Base-by-base conservation (phyloP, 179 eudicot genomes). In the Carnegiea gigantea region DNA sequence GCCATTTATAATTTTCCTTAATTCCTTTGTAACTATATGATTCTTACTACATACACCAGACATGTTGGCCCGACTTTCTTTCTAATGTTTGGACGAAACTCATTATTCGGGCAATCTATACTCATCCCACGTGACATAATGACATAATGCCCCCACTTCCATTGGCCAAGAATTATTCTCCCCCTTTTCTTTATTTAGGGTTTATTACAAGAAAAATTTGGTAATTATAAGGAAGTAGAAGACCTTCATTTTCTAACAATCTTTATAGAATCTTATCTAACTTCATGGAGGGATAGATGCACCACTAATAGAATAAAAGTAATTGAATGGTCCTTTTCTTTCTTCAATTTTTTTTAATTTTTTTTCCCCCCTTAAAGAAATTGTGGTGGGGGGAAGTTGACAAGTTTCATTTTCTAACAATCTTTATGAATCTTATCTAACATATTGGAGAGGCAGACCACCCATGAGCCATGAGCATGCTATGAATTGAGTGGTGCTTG, bases 311-410 rank as follows among this genome's bases (percentile, higher is more conserved):
- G 44, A 40, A 57, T 57, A 17, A 7, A 6, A 15, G n/a, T 1
- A n/a, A 62, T 62, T 62, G 68, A 62, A 62, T 62, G 28, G 68
- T 62, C 68, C n/a, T 23, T 62, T 62, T 62, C 68, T 62, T 62
- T 23, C 26, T n/a, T 23, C 28, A n/a, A 30, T 62, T 62, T 23
- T 62, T 23, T n/a, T 62, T 11, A 23, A 62, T 21, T 62, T 62
- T 21, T 23, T 62, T 62, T 62, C 0, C 7, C 23, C 44, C 44
- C 44, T 3, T 23, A 0, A 62, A 62, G 28, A 62, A n/a, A 21
- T 1, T n/a, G 68, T 62, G 68, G 28, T 62, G 11, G 11, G 28
- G n/a, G 15, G n/a, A 12, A 62, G 28, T 62, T 21, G 12, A n/a
- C 4, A 62, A 62, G 14, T 62, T 62, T 62, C 68, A 62, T 62